Base-by-base conservation (phyloP, 306 rosid genomes). In the Purshia tridentata region DNA sequence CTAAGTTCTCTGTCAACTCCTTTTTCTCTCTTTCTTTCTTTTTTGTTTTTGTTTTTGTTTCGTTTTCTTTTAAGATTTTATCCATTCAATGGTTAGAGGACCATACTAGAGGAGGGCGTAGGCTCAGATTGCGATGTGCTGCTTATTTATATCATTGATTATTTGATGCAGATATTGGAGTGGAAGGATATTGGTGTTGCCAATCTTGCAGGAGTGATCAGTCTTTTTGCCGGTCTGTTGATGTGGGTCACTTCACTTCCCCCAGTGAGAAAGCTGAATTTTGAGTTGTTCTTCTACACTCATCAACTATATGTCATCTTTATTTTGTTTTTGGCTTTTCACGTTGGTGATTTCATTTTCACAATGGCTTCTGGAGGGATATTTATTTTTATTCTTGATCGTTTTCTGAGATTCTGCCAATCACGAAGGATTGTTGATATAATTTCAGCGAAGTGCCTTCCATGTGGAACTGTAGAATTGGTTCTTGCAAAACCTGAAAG, bases 201-300 rank as follows among this genome's bases (percentile, higher is more conserved):
- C 61, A 91, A 82, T 81, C 84, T 86, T 18, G 80, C 98, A 0
- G 98, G 98, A 81, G 90, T 88, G 4, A 83, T 94, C 55, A 89
- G 94, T 86, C 91, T 91, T 66, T 4, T 77, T 41, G 97, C 95
- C 39, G 97, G 98, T 53, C 72, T 94, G 51, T 74, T 94, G 46
- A 94, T 94, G 98, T 94, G 98, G 98, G 78, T 81, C 76, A 94
- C 98, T 29, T 94, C 98, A 45, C 87, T 94, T 68, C 84, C 93
- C 44, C 90, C 88, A 62, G 87, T 91, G 65, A 82, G 98, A 78
- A 89, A 71, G 59, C 61, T 86, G 74, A 86, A 89, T 51, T 94
- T 94, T 59, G 98, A 94, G 85, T 56, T 94, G 82, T 94, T 94
- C 83, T 91, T 91, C 88, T 94, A 91, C 87, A 94, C 97, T 15